Conservation (phyloP, 495 filamentous ascomycete species). For the Trichoderma virens region DNA sequence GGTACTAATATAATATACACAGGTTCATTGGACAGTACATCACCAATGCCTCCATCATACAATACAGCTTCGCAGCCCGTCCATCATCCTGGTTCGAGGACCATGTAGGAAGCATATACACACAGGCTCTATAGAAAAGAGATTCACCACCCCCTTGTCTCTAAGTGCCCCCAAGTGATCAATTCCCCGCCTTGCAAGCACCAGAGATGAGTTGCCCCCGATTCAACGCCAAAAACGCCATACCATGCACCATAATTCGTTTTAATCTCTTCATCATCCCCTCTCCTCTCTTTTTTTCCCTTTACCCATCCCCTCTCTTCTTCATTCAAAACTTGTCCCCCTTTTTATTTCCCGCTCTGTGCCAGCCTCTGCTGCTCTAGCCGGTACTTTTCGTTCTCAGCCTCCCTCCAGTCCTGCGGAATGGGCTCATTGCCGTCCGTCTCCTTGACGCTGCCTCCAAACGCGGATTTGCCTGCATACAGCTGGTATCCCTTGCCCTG, state of each 20-base stretch:
- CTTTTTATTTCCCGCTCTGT: neutral
- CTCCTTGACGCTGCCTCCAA: constrained; percentile 41
- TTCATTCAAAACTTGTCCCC: constrained; percentile 14
- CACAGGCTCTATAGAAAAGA: no score
- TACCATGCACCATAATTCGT: neutral
- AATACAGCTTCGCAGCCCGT: no score
- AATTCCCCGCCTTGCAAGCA: neutral
- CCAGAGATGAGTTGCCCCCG: neutral
- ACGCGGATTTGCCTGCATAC: constrained; percentile 73
- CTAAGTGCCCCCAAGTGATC: neutral
- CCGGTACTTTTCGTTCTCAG: constrained; percentile 47
- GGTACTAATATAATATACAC: no score
- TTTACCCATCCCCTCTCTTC: neutral
- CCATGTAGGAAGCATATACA: no score
- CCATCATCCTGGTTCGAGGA: no score
- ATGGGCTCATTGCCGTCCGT: constrained; percentile 45
- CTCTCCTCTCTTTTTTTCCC: constrained; percentile 11
- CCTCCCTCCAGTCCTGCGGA: constrained; percentile 46
- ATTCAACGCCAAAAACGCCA: constrained; percentile 1
- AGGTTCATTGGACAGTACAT: no score
- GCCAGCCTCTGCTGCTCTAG: constrained; percentile 19
- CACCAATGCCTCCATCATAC: no score
- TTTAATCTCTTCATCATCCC: neutral
- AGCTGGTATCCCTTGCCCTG: constrained; percentile 53
- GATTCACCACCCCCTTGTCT: neutral